Evolutionary conservation across 495 filamentous ascomycete species (phyloP).

Genomic region (Glutinoglossum americanum): DNA sequence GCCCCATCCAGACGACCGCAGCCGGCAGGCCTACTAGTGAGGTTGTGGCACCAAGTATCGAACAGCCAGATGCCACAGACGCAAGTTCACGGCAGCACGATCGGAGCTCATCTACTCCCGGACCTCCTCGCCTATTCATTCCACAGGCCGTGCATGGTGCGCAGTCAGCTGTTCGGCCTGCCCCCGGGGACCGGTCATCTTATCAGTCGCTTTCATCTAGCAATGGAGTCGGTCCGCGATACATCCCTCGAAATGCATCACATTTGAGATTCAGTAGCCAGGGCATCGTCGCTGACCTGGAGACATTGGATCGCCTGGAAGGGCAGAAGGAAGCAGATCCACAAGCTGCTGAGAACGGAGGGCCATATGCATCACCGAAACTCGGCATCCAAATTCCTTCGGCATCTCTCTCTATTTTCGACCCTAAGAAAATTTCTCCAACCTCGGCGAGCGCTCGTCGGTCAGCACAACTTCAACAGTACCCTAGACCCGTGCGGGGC

Average conservation of each 20-base stretch:
- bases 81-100: neutral
- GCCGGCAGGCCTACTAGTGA: constrained; percentile 1
- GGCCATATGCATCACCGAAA: neutral
- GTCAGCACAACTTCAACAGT: neutral
- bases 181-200: constrained; percentile 1
- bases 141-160: constrained; percentile 5
- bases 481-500: neutral
- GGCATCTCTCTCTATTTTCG: neutral
- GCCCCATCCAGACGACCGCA: constrained; percentile 9
- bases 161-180: constrained; percentile 1
- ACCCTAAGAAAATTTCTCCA: neutral
- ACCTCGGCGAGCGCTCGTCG: neutral
- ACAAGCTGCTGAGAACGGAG: neutral
- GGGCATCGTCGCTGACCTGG: neutral
- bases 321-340: neutral
- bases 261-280: constrained; percentile 15
- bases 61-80: constrained; percentile 4
- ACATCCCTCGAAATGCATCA: constrained; percentile 18
- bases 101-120: neutral
- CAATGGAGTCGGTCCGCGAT: constrained; percentile 8
- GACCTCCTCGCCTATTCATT: neutral
- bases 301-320: neutral
- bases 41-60: neutral
- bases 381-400: neutral
- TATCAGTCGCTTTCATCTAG: constrained; percentile 2